Conservation (phyloP, 1,284 basidiomycete species). For the Vanrija sp. region DNA sequence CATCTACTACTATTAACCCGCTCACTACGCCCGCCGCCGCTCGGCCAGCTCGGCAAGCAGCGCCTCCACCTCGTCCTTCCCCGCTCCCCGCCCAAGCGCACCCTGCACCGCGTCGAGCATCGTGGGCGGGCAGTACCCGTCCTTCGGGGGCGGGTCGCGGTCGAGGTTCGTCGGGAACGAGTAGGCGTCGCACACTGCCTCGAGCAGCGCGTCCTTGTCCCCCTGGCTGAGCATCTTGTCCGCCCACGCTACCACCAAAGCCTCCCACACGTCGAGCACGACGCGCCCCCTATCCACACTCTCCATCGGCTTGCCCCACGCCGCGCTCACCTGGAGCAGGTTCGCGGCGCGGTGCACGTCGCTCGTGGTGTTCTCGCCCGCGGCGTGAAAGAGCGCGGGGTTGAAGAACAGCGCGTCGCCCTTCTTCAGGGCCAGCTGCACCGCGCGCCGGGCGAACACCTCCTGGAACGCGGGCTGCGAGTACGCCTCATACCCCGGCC, state of each 20-base stretch:
- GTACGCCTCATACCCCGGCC: slow-evolving; percentile 13
- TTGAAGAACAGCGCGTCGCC: slow-evolving; percentile 27
- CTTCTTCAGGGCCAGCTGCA: slow-evolving; percentile 12
- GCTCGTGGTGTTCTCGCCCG: slow-evolving; percentile 10
- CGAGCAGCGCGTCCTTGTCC: slow-evolving; percentile 3
- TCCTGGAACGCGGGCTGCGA: background rate
- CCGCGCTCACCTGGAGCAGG: slow-evolving; percentile 18
- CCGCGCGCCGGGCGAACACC: slow-evolving; percentile 2
- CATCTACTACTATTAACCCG: no score
- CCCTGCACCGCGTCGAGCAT: background rate
- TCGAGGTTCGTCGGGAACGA: slow-evolving; percentile 21
- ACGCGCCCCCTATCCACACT: slow-evolving; percentile 12
- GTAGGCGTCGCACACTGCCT: slow-evolving; percentile 11
- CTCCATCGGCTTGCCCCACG: slow-evolving; percentile 22
- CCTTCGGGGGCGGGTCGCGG: slow-evolving; percentile 13
- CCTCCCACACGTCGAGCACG: background rate
- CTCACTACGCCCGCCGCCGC: background rate
- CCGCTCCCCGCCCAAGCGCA: background rate
- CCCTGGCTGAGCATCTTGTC: background rate
- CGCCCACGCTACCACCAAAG: background rate
- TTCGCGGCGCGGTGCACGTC: slow-evolving; percentile 11
- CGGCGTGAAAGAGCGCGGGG: slow-evolving; percentile 23
- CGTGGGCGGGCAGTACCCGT: slow-evolving; percentile 12
- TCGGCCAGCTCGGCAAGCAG: slow-evolving; percentile 3
- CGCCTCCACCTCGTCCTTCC: background rate